Percentiles rank a stretch among this genome's conserved stretches.
Evolutionary conservation across 805 yeast genomes (phyloP).

Genomic region (Isabelozyma gotoi): DNA sequence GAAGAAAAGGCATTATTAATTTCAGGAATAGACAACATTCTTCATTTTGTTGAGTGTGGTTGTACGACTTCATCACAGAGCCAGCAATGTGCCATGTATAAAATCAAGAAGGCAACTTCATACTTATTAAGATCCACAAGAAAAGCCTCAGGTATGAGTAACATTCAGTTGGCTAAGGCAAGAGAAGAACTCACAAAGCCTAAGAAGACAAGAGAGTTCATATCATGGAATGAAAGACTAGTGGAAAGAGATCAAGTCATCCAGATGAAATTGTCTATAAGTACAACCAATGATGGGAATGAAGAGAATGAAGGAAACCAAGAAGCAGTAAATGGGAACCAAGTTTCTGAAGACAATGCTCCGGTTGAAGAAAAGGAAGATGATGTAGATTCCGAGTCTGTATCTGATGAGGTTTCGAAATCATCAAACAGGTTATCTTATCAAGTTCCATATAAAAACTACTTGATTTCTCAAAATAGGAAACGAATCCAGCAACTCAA

Average conservation of each 20-base stretch:
- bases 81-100: constrained; percentile 54
- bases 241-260: constrained; percentile 27
- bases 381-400: constrained; percentile 5
- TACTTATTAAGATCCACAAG: constrained; percentile 60
- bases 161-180: constrained; percentile 33
- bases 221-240: constrained; percentile 38
- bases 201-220: constrained; percentile 25
- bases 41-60: constrained; percentile 65
- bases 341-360: constrained; percentile 1
- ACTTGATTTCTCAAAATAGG: constrained; percentile 18
- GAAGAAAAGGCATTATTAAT: constrained; percentile 55
- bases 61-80: constrained; percentile 43
- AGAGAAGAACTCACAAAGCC: constrained; percentile 38
- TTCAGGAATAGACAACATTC: constrained; percentile 59
- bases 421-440: constrained; percentile 7
- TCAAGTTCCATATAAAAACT: constrained; percentile 25
- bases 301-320: constrained; percentile 4
- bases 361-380: background rate
- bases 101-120: constrained; percentile 61
- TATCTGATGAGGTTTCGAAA: constrained; percentile 2
- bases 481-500: constrained; percentile 6
- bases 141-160: constrained; percentile 43
- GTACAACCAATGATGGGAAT: constrained; percentile 21
- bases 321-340: background rate
- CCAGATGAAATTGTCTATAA: constrained; percentile 17